These are phyloP conservation scores for Hypomontagnella monticulosa DNA, from an alignment of 495 filamentous ascomycete species.

Conservation along the genomic window DNA sequence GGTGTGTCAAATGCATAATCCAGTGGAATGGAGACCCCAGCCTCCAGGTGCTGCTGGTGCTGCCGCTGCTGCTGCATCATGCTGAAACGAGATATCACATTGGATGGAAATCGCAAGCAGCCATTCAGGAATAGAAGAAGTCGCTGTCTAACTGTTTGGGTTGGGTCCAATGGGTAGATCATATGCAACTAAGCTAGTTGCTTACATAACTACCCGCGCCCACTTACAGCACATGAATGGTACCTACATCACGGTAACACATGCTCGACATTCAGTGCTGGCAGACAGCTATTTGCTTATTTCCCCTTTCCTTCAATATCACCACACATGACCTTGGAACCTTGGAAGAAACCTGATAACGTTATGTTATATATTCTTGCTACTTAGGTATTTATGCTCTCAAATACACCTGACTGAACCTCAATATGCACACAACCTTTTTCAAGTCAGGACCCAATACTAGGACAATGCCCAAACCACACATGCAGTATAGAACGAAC, in stretches of 20 bases:
- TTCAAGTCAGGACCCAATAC: slow-evolving; percentile 10
- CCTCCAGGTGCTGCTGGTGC: slow-evolving; percentile 20
- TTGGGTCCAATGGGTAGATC: no score
- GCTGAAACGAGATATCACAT: slow-evolving; percentile 30
- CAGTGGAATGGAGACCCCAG: slow-evolving; percentile 21
- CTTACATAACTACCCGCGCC: slow-evolving; percentile 27
- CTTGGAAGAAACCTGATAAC: slow-evolving; percentile 1
- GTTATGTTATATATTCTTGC: slow-evolving; percentile 18
- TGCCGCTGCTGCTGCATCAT: slow-evolving; percentile 13
- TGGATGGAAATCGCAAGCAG: slow-evolving; percentile 11
- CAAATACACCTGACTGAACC: slow-evolving; percentile 1
- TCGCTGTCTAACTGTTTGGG: background rate
- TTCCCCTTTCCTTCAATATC: slow-evolving; percentile 6
- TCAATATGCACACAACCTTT: slow-evolving; percentile 15
- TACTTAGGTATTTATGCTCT: slow-evolving; percentile 5
- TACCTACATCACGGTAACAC: no score
- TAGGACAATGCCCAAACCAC: slow-evolving; percentile 1
- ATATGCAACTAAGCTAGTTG: background rate
- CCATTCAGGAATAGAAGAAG: slow-evolving; percentile 22
- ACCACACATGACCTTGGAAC: no score
- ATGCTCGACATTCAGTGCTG: slow-evolving; percentile 12
- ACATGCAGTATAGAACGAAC: slow-evolving; percentile 22
- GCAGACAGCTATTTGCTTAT: slow-evolving; percentile 17
- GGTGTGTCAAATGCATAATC: slow-evolving; percentile 34
- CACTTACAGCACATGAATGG: background rate